Evolutionary conservation across 208 protist species (phyloP).

Genomic region (Naegleria fowleri): DNA sequence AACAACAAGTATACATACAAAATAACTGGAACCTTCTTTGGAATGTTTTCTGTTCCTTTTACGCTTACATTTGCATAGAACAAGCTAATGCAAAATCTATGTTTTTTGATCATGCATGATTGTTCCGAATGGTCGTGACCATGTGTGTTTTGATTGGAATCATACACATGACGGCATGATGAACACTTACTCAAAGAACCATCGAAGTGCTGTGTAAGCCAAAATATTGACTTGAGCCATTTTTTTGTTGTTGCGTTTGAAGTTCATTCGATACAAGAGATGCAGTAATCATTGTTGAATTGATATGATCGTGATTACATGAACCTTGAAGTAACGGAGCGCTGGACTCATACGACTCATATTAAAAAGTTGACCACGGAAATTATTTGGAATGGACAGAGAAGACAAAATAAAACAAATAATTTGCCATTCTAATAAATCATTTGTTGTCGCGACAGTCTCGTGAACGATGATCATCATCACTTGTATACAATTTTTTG

Average conservation of each 20-base stretch:
- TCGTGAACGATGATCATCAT: not conserved
- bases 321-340: too few species aligned
- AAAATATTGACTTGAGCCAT: not conserved
- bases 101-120: not conserved
- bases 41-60: not conserved
- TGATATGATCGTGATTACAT: too few species aligned
- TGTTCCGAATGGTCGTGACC: too few species aligned
- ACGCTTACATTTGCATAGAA: not conserved
- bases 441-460: too few species aligned
- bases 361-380: too few species aligned
- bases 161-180: too few species aligned
- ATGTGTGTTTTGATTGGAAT: too few species aligned
- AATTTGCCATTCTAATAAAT: too few species aligned
- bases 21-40: not conserved
- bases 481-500: not conserved
- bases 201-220: not conserved
- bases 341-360: too few species aligned
- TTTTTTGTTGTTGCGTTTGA: not conserved
- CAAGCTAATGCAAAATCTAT: not conserved
- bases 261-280: not conserved
- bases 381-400: too few species aligned
- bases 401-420: too few species aligned
- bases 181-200: not conserved
- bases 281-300: too few species aligned
- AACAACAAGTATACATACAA: not conserved